Percentiles rank a stretch among this genome's conserved stretches.
Evolutionary conservation across 2,329 filamentous ascomycete genomes (phyloP).

Genomic region (Penicillium sp.): DNA sequence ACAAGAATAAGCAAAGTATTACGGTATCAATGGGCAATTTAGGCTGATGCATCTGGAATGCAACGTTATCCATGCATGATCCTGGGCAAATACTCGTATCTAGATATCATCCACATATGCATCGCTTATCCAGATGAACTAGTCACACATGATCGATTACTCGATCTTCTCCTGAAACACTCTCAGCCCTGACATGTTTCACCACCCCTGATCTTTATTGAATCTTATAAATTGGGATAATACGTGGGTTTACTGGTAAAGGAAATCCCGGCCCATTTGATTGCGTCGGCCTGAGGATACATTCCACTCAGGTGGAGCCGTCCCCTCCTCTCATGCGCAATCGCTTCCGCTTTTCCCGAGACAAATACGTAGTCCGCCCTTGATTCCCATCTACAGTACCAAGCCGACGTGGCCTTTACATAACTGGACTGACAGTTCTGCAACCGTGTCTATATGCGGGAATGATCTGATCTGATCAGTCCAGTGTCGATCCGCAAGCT

Average conservation of each 20-base stretch:
- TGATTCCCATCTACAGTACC: conserved; percentile 2
- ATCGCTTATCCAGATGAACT: not conserved
- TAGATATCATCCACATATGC: not conserved
- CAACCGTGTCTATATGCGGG: conserved; percentile 7
- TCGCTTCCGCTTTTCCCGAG: conserved; percentile 15
- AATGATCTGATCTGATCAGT: conserved; percentile 21
- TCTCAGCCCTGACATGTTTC: not conserved
- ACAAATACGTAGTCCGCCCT: conserved; percentile 5
- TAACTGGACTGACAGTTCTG: not conserved
- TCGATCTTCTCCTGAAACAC: not conserved
- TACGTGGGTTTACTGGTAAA: not conserved
- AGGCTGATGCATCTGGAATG: not conserved
- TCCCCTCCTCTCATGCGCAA: conserved; percentile 11
- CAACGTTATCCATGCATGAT: not conserved
- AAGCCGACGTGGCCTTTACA: conserved; percentile 14
- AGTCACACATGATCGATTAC: not conserved
- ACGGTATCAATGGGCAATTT: no score
- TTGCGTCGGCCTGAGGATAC: conserved; percentile 1
- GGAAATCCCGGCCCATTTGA: not conserved
- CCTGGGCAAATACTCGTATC: not conserved
- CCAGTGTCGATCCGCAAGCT: conserved; percentile 21
- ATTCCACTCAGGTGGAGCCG: conserved; percentile 21
- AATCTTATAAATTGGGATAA: not conserved
- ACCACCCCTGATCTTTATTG: not conserved
- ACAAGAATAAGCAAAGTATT: not conserved